Evolutionary conservation across 2,329 filamentous ascomycete species (phyloP), one percentile per base, ranked within the genome.

Genomic region (Colletotrichum kahawae): DNA sequence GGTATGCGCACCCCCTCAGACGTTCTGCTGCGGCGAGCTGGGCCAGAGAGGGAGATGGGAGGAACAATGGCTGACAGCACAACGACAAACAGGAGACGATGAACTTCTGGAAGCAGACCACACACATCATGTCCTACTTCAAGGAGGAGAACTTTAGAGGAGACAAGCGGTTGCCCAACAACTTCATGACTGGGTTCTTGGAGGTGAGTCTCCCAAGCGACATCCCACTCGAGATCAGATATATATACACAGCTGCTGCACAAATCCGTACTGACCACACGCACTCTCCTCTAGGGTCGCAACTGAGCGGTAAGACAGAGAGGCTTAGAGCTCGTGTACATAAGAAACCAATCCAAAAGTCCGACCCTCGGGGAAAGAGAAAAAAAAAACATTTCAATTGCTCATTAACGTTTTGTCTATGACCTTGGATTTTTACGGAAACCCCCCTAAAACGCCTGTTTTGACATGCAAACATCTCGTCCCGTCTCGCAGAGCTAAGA

Each of bases 41-140:
- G 16, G 16, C 29, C 4, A 31, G 24, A n/a, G 33, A 27, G 5
- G 21, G 34, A 31, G 38, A 13, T 6, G 27, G 18, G 12, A 13
- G 10, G 16, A 60, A 24, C 10, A n/a, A 33, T 4, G 16, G 66
- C 70, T 73, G 33, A 73, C 70, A 18, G 24, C n/a, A n/a, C 33
- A 7, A 16, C 21, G 4, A 31, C 6, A 16, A 36, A 72, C 80
- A 98, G 96, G 97, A 99, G 90, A 99, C 95, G 69, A 92, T 99
- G 90, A 99, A 99, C 88, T 99, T 94, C 90, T 99, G 97, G 97
- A 98, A 98, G 87, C 97, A 99, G 87, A 90, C 96, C 77, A 94
- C 94, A 78, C 97, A 99, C 85, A 91, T 99, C 80, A 95, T 99
- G 91, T 95, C 97, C 81, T 99, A 98, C 87, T 99, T 98, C 90